A percentile compares a stretch with the other conserved stretches of the same genome.
Evolutionary conservation across 2,329 filamentous ascomycete genomes (phyloP).

Genomic region (Verticillium nubilum): DNA sequence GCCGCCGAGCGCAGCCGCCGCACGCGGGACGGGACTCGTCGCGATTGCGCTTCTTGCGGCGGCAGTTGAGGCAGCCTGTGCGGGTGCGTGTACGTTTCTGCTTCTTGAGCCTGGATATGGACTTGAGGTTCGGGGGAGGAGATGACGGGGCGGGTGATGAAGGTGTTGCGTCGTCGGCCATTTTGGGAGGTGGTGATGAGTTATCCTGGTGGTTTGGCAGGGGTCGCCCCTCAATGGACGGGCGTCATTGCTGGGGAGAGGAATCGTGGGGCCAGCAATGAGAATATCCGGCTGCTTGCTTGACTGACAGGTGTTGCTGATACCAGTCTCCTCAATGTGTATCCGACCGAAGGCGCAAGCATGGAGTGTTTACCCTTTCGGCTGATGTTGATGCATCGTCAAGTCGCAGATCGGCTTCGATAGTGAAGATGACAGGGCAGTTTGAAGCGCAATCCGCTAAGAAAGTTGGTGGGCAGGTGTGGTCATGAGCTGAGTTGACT

Average conservation of each 20-base stretch:
- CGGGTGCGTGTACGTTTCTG: slow-evolving; percentile 26
- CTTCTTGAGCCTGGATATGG: not conserved
- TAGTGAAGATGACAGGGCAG: not conserved
- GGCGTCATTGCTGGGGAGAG: too few relatives aligned
- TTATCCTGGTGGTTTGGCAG: not conserved
- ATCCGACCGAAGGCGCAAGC: too few relatives aligned
- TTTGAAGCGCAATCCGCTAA: not conserved
- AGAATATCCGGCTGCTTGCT: too few relatives aligned
- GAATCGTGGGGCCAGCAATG: too few relatives aligned
- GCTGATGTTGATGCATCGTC: not conserved
- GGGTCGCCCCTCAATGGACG: not conserved
- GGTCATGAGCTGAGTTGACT: not conserved
- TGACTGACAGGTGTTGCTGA: too few relatives aligned
- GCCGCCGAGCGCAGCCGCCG: slow-evolving; percentile 24
- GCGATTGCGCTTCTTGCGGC: slow-evolving; percentile 32
- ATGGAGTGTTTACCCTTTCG: not conserved
- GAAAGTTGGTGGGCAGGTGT: not conserved
- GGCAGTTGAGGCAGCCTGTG: slow-evolving; percentile 31
- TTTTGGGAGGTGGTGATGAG: not conserved
- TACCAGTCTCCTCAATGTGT: too few relatives aligned
- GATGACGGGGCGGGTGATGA: not conserved
- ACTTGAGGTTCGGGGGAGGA: not conserved
- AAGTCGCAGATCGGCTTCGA: not conserved
- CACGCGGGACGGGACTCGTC: slow-evolving; percentile 29
- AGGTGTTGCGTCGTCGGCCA: not conserved